These are phyloP conservation scores for Hymenoscyphus repandus DNA, from an alignment of 2,329 filamentous ascomycete genomes.

Conservation along the genomic window DNA sequence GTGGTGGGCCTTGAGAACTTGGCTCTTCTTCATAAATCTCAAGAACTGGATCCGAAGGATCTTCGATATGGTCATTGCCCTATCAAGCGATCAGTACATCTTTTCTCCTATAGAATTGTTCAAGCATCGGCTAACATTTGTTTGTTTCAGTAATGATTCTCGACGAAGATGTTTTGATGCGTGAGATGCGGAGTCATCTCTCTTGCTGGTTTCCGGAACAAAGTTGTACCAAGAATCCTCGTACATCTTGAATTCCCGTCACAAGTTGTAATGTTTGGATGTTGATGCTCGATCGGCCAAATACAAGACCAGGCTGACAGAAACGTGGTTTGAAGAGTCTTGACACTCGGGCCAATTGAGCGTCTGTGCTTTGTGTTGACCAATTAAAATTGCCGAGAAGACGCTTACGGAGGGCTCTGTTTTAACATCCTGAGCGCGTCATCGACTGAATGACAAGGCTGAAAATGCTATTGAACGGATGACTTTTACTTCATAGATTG, in stretches of 20 bases:
- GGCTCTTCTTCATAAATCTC: slow-evolving; percentile 54
- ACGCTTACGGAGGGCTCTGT: not conserved
- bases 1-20: slow-evolving; percentile 54
- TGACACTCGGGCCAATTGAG: not conserved
- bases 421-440: not conserved
- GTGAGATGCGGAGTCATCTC: slow-evolving; percentile 39
- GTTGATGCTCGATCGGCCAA: not conserved
- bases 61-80: slow-evolving; percentile 47
- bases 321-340: not conserved
- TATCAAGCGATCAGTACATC: slow-evolving; percentile 35
- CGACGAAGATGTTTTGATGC: slow-evolving; percentile 56
- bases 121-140: slow-evolving; percentile 47
- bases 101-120: slow-evolving; percentile 15
- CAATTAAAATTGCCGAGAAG: not conserved
- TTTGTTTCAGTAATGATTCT: slow-evolving; percentile 64
- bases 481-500: not conserved
- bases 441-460: slow-evolving; percentile 16
- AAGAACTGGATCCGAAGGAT: slow-evolving; percentile 50
- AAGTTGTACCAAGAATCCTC: slow-evolving; percentile 83
- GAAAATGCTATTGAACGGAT: slow-evolving; percentile 1
- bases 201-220: slow-evolving; percentile 56
- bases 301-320: slow-evolving; percentile 9
- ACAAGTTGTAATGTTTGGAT: not conserved
- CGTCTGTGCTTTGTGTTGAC: not conserved
- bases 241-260: slow-evolving; percentile 51